Base-by-base conservation (phyloP, 2,329 filamentous ascomycete genomes). In the Monosporascus sp. region DNA sequence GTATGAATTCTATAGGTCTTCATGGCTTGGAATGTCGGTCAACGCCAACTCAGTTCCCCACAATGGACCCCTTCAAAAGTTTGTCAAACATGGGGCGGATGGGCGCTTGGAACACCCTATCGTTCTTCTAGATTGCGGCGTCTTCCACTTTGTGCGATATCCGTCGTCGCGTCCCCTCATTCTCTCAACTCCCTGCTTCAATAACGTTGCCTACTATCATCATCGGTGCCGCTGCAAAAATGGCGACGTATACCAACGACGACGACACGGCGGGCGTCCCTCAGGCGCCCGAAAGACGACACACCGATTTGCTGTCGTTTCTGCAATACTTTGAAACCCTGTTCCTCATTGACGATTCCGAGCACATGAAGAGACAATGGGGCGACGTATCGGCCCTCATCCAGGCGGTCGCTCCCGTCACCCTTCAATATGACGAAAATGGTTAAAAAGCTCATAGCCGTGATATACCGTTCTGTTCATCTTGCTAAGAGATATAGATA, bases 381-480 rank as follows among this genome's bases (percentile, higher is more conserved):
- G 56, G 51, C 46, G 60, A 62, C 48, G 60, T 62, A 6, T 60
- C 56, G 8, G 52, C 56, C 11, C 45, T 62, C 24, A 59, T 62
- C 41, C 60, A 60, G 48, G 60, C 57, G 0, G 57, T 61, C 6
- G 57, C 60, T 14, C 60, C 60, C 1, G 46, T 57, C 22, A 59
- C 56, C 44, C 59, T 61, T 18, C 51, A 59, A 27, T 62, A 62
- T 39, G 60, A 62, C 49, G 57, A 61, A 22, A 59, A 62, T 53
- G 60, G 31, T 34, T 9, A 34, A 34, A 3, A 14, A 14, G 31
- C 31, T 14, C 11, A 34, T 34, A 11, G 11, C 31, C 11, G 14
- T 34, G 9, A 34, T 34, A 34, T 34, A 4, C 11, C 3, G 5
- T 34, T 34, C 11, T 34, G 31, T 34, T 11, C 31, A 5, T 34